These are phyloP conservation scores for Hypomontagnella submonticulosa DNA, from an alignment of 495 filamentous ascomycete genomes.

Conservation along the genomic window DNA sequence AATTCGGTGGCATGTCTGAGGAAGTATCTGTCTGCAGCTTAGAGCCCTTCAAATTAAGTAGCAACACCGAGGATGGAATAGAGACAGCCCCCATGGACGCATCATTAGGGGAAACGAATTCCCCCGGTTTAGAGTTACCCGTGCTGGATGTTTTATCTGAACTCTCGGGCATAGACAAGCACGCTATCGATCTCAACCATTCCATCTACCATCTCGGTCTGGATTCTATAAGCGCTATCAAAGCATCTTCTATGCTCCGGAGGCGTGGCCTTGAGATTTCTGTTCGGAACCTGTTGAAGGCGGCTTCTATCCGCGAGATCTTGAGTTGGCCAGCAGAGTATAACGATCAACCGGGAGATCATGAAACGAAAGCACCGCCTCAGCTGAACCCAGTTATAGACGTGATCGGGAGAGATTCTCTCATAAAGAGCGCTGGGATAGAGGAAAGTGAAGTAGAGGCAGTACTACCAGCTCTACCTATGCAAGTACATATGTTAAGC, in stretches of 20 bases:
- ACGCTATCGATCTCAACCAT: slow-evolving; percentile 68
- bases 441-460: slow-evolving; percentile 59
- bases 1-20: slow-evolving; percentile 53
- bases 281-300: slow-evolving; percentile 73
- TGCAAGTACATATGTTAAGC: slow-evolving; percentile 77
- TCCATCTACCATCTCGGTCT: slow-evolving; percentile 88
- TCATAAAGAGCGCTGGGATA: slow-evolving; percentile 49
- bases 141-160: slow-evolving; percentile 72
- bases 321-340: slow-evolving; percentile 30
- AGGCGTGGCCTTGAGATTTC: slow-evolving; percentile 66
- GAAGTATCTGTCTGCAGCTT: slow-evolving; percentile 67
- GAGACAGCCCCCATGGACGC: neutral
- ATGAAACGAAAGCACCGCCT: neutral
- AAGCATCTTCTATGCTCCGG: slow-evolving; percentile 71
- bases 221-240: slow-evolving; percentile 90
- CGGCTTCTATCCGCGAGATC: slow-evolving; percentile 71
- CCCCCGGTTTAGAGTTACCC: slow-evolving; percentile 49
- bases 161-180: slow-evolving; percentile 68
- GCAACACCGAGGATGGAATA: neutral
- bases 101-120: neutral
- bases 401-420: slow-evolving; percentile 44
- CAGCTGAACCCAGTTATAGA: slow-evolving; percentile 41
- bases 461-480: slow-evolving; percentile 71
- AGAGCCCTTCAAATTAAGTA: slow-evolving; percentile 44
- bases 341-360: neutral